Conservation (phyloP, 345 rosid species). For the Adansonia digitata region DNA sequence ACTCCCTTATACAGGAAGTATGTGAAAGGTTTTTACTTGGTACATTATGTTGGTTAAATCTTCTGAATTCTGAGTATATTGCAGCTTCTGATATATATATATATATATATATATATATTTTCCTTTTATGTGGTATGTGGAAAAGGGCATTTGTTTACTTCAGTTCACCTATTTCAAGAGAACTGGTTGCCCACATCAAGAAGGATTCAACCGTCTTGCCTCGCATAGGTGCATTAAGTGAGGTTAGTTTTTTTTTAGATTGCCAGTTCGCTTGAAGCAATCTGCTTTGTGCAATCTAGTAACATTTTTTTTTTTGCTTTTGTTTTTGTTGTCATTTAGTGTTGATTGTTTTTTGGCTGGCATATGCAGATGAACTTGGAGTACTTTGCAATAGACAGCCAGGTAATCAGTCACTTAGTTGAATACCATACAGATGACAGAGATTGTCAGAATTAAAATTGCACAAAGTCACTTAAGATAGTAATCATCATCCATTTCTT, state of each 20-base stretch:
- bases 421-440: background rate
- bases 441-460: background rate
- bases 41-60: background rate
- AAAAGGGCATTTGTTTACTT: conserved; percentile 96
- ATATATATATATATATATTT: too few species aligned
- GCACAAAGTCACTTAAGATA: background rate
- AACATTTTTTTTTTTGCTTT: background rate
- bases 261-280: background rate
- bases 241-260: conserved; percentile 40
- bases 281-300: conserved; percentile 1
- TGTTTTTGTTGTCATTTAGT: conserved; percentile 2
- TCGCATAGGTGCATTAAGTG: conserved; percentile 89
- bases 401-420: conserved; percentile 41
- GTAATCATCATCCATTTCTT: background rate
- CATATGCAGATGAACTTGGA: conserved; percentile 97
- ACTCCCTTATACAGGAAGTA: conserved; percentile 92
- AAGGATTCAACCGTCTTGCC: conserved; percentile 74
- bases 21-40: conserved; percentile 30
- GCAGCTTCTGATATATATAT: background rate
- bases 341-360: conserved; percentile 14
- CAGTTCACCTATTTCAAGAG: conserved; percentile 87
- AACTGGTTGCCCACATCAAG: conserved; percentile 76
- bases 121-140: conserved; percentile 25
- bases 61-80: conserved; percentile 10
- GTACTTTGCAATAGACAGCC: conserved; percentile 92